Conservation (phyloP, 306 rosid species). For the Pueraria montana region DNA sequence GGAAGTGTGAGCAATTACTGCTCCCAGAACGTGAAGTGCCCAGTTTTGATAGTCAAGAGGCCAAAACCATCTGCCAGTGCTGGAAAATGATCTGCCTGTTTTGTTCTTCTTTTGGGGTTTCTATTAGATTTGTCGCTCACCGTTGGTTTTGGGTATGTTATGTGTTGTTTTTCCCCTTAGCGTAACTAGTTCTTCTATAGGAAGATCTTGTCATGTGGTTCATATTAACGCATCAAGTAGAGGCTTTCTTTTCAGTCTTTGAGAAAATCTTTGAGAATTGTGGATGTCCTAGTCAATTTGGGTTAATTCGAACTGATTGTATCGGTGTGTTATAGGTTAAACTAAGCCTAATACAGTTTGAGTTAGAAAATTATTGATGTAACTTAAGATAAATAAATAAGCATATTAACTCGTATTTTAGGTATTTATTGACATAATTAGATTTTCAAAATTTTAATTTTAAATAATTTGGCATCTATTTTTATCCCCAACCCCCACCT, state of each 20-base stretch:
- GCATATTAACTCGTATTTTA: too few species aligned
- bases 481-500: too few species aligned
- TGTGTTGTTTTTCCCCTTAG: background rate
- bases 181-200: too few species aligned
- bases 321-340: background rate
- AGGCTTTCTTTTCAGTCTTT: background rate
- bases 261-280: background rate
- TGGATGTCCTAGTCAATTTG: background rate
- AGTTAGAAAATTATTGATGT: background rate
- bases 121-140: background rate
- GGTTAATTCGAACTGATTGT: background rate
- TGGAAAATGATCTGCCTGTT: background rate
- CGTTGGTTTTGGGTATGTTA: background rate
- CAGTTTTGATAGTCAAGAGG: slow-evolving; percentile 74
- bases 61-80: slow-evolving; percentile 49
- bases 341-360: background rate
- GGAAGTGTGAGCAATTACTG: slow-evolving; percentile 88
- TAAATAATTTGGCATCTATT: too few species aligned
- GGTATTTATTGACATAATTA: too few species aligned
- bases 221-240: background rate
- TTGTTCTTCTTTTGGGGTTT: background rate
- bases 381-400: background rate
- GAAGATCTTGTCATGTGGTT: background rate
- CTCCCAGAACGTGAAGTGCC: slow-evolving; percentile 77
- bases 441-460: too few species aligned